Evolutionary conservation across 1,139 yeast species (phyloP), one percentile per base, ranked within the genome.

Genomic region (Citeromyces siamensis): DNA sequence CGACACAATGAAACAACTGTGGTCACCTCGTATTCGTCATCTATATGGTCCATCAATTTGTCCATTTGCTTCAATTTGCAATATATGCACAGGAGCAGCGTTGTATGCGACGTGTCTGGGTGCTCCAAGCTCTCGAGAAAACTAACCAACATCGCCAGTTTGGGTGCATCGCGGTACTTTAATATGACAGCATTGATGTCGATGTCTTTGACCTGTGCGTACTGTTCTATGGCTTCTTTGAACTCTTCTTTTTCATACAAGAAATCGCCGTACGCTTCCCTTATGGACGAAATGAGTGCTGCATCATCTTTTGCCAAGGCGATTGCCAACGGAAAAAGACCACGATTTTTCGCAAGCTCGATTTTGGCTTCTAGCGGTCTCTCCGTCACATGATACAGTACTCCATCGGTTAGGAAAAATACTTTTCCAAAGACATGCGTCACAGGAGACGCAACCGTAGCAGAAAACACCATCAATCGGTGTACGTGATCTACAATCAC

Each of bases 81-180:
- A 48, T 82, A 79, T 37, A 94, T 79, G 44, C 94, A 83, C 26
- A 90, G 59, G 28, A 90, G 60, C 21, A 90, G 58, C 0, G 96
- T 86, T 3, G 86, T 69, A 53, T 90, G 96, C 51, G 86, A 94
- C 34, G 72, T 68, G 28, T 72, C 71, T 0, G 95, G 78, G 8
- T 65, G 64, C 38, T 82, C 67, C 42, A 88, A 61, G 12, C 55
- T 53, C 40, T 75, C 75, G 32, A 90, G 59, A 47, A 82, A 88
- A 37, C 61, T 63, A 0, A 90, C 71, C 44, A 90, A 58, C 41
- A 74, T 71, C 9, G 65, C 61, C 3, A 84, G 78, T 44, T 82
- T 82, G 12, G 84, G 79, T n/a, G 86, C 76, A 42, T 86, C 94
- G 44, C 83, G 84, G 54, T 80, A 86, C 47, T 80, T 80, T 20